Evolutionary conservation across 2,329 filamentous ascomycete genomes (phyloP).

Genomic region (Fusarium penzigii): DNA sequence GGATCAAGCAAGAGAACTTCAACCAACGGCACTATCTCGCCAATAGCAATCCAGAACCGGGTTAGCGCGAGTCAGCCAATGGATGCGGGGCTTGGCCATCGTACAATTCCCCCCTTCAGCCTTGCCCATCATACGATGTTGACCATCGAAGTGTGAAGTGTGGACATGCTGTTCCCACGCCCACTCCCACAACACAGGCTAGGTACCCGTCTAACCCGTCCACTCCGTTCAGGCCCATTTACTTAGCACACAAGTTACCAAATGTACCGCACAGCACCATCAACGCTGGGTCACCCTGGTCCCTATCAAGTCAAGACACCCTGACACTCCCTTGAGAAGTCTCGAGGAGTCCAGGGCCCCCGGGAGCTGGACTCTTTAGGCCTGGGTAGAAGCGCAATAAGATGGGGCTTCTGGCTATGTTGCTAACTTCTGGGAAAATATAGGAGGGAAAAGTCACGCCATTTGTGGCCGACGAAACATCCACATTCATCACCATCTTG

Average conservation of each 20-base stretch:
- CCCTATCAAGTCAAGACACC: too few relatives aligned
- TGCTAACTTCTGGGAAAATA: too few relatives aligned
- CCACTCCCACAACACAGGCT: too few relatives aligned
- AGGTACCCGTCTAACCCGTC: too few relatives aligned
- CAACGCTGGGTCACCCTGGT: too few relatives aligned
- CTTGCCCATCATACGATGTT: constrained; percentile 43
- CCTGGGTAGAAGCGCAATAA: constrained; percentile 15
- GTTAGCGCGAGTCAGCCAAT: constrained; percentile 23
- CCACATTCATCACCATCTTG: constrained; percentile 16
- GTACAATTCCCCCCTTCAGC: constrained; percentile 38
- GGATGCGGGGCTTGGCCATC: constrained; percentile 25
- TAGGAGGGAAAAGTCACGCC: constrained; percentile 32
- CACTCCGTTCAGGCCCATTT: constrained; percentile 9
- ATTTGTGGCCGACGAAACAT: constrained; percentile 30
- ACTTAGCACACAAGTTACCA: too few relatives aligned
- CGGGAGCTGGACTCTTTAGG: constrained; percentile 7
- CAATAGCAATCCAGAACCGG: constrained; percentile 16
- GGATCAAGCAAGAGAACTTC: constrained; percentile 8
- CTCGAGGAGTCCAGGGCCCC: constrained; percentile 27
- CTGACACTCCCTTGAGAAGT: constrained; percentile 2
- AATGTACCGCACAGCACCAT: too few relatives aligned
- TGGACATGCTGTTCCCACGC: constrained; percentile 13
- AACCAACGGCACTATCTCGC: constrained; percentile 1
- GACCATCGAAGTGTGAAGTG: constrained; percentile 8
- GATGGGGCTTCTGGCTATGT: constrained; percentile 16